Conservation (phyloP, 768 basidiomycete genomes). For the Rhodotorula kratochvilovae region DNA sequence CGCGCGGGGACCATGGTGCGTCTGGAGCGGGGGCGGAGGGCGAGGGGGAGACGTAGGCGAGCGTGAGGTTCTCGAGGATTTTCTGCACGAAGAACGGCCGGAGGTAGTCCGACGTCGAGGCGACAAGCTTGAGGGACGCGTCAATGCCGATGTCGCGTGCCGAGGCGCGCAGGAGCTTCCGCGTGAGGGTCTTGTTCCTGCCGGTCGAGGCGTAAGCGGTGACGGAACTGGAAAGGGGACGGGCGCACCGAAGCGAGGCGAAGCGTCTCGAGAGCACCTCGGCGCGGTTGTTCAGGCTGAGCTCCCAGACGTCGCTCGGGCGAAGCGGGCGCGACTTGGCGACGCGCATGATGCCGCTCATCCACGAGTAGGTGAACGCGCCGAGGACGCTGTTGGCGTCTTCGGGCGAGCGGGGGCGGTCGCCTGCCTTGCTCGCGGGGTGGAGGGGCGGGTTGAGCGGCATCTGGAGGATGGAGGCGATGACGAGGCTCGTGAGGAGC, state of each 20-base stretch:
- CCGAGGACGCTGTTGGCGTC: slow-evolving; percentile 32
- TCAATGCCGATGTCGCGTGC: slow-evolving; percentile 37
- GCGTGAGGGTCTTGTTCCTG: slow-evolving; percentile 24
- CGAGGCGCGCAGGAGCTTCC: slow-evolving; percentile 27
- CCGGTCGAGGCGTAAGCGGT: background rate
- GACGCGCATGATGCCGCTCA: slow-evolving; percentile 21
- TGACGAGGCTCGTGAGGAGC: background rate
- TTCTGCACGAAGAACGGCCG: slow-evolving; percentile 33
- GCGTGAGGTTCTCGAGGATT: slow-evolving; percentile 31
- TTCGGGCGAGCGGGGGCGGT: slow-evolving; percentile 25
- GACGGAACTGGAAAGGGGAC: background rate
- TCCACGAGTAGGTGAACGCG: slow-evolving; percentile 34
- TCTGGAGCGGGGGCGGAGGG: background rate
- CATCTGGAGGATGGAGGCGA: slow-evolving; percentile 1
- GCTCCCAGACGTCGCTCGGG: slow-evolving; percentile 33
- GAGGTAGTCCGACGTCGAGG: slow-evolving; percentile 27
- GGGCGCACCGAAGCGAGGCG: slow-evolving; percentile 4
- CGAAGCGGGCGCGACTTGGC: slow-evolving; percentile 17
- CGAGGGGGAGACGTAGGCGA: background rate
- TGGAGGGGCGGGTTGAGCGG: slow-evolving; percentile 17
- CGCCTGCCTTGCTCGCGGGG: background rate
- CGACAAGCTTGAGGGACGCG: slow-evolving; percentile 32
- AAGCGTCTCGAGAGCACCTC: slow-evolving; percentile 32
- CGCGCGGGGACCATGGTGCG: slow-evolving; percentile 1
- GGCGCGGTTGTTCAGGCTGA: slow-evolving; percentile 33